phyloP scores from a whole-genome alignment of 139 green algal genomes.

The Micractinium sp. region DNA sequence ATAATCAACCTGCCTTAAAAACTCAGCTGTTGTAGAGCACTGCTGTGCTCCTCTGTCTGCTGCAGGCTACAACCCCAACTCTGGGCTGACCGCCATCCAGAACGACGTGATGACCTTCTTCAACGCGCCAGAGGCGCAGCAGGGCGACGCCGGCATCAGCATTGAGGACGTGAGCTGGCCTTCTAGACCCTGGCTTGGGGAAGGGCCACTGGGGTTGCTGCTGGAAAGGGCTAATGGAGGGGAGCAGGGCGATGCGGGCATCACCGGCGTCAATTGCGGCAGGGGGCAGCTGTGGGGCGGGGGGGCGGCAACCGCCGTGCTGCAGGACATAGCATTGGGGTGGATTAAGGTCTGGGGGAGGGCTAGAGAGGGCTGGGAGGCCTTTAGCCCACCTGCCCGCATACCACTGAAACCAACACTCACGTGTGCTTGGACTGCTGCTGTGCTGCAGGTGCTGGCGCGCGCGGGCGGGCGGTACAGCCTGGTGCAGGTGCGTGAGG shows the following conservation, averaged over 20 bases:
- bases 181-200: background rate
- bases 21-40: background rate
- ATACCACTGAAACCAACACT: too few species aligned
- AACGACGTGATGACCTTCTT: conserved; percentile 43
- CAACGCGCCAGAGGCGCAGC: conserved; percentile 36
- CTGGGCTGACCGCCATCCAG: conserved; percentile 46
- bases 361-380: too few species aligned
- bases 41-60: background rate
- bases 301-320: too few species aligned
- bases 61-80: conserved; percentile 32
- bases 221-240: too few species aligned
- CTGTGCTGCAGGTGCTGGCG: conserved; percentile 36
- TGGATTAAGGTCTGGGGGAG: too few species aligned
- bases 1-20: too few species aligned
- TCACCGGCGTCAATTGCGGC: too few species aligned
- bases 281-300: too few species aligned
- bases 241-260: too few species aligned
- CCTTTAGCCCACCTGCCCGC: too few species aligned
- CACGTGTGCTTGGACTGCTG: background rate
- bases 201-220: background rate
- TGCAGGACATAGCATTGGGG: too few species aligned
- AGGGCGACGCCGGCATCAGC: conserved; percentile 38
- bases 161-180: conserved; percentile 46
- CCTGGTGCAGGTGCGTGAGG: conserved; percentile 51
- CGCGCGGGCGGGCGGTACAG: conserved; percentile 46